Conservation (phyloP, 2,329 filamentous ascomycete genomes). For the Aspergillus sp. region DNA sequence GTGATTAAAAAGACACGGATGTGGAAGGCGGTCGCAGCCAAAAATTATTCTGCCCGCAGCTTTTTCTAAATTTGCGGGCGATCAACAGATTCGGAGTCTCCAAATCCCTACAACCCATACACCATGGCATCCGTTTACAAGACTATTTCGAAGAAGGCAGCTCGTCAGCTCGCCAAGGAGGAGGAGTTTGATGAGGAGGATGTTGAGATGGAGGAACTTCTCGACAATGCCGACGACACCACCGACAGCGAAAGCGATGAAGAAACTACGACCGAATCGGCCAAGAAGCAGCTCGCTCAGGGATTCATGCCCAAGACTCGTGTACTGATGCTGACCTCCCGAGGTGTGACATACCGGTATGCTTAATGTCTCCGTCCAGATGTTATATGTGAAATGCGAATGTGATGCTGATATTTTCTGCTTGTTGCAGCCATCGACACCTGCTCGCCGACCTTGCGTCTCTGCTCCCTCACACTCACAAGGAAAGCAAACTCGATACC, state of each 20-base stretch:
- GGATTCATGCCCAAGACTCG: slow-evolving; percentile 53
- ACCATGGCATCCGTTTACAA: slow-evolving; percentile 75
- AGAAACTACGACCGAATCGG: slow-evolving; percentile 30
- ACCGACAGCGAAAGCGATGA: slow-evolving; percentile 43
- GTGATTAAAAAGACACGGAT: background rate
- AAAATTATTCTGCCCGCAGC: slow-evolving; percentile 42
- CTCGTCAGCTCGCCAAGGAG: slow-evolving; percentile 51
- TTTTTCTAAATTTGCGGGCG: slow-evolving; percentile 27
- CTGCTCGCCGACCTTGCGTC: slow-evolving; percentile 84
- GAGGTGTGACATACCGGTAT: slow-evolving; percentile 86
- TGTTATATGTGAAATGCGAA: background rate
- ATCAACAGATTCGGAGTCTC: slow-evolving; percentile 16
- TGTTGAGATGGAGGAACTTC: slow-evolving; percentile 42
- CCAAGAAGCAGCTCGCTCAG: slow-evolving; percentile 36
- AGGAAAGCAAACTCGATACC: slow-evolving; percentile 95
- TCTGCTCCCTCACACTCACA: slow-evolving; percentile 87
- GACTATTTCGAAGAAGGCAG: slow-evolving; percentile 64
- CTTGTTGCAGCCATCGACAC: slow-evolving; percentile 74
- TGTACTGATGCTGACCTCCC: slow-evolving; percentile 85
- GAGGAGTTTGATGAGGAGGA: slow-evolving; percentile 52
- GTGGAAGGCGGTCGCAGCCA: slow-evolving; percentile 28
- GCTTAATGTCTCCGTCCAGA: slow-evolving; percentile 17
- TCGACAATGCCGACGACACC: slow-evolving; percentile 40
- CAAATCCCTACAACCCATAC: slow-evolving; percentile 19
- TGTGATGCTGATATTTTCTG: background rate